Percentiles rank a stretch among this genome's conserved stretches.
Conservation (phyloP, 164 flowering plant species). For the Cinnamomum micranthum region DNA sequence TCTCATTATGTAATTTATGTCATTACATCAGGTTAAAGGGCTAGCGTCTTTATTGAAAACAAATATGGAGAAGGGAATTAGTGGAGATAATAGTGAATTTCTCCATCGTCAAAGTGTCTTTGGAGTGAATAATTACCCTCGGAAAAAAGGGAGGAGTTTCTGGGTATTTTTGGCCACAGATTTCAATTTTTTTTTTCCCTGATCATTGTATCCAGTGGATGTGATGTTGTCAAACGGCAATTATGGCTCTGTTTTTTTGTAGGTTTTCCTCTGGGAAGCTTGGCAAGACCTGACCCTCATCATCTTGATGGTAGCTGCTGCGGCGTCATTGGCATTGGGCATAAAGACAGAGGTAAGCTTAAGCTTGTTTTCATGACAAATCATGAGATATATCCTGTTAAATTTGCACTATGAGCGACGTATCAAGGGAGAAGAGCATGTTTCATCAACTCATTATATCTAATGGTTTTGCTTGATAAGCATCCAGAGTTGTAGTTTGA, state of each 20-base stretch:
- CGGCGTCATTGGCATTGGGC: slow-evolving; percentile 78
- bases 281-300: slow-evolving; percentile 90
- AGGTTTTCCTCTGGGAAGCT: slow-evolving; percentile 96
- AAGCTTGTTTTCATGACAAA: too few species aligned
- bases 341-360: slow-evolving; percentile 81
- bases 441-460: too few species aligned
- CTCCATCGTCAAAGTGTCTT: slow-evolving; percentile 49
- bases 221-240: background rate
- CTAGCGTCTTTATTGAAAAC: slow-evolving; percentile 60
- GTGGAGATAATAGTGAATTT: slow-evolving; percentile 69
- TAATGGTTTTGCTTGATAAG: too few species aligned
- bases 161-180: slow-evolving; percentile 41
- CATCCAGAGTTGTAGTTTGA: too few species aligned
- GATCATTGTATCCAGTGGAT: too few species aligned
- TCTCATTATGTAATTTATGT: background rate
- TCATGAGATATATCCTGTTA: too few species aligned
- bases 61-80: slow-evolving; percentile 68
- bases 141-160: slow-evolving; percentile 74
- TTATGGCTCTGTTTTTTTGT: background rate
- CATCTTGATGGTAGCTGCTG: slow-evolving; percentile 94
- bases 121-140: slow-evolving; percentile 92
- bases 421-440: too few species aligned
- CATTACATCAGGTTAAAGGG: slow-evolving; percentile 60
- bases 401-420: too few species aligned
- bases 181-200: background rate